Evolutionary conservation across 2,329 filamentous ascomycete genomes (phyloP).

Genomic region (Orbilia ellipsospora): DNA sequence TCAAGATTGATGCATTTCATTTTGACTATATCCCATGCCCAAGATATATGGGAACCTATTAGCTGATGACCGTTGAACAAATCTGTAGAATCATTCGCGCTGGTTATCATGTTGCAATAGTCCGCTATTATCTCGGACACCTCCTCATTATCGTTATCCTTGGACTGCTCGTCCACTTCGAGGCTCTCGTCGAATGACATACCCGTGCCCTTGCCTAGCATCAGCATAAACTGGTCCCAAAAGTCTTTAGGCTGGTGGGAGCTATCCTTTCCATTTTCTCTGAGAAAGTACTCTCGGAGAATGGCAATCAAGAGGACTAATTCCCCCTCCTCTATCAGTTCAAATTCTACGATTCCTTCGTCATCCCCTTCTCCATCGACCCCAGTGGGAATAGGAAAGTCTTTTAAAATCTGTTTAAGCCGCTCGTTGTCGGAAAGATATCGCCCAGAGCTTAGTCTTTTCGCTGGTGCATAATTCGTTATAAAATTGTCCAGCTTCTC

Average conservation of each 20-base stretch:
- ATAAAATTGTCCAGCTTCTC: constrained; percentile 36
- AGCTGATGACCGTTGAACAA: constrained; percentile 9
- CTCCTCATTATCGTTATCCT: constrained; percentile 19
- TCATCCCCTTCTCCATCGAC: constrained; percentile 17
- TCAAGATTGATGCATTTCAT: constrained; percentile 22
- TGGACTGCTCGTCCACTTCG: constrained; percentile 5
- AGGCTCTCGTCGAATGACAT: constrained; percentile 23
- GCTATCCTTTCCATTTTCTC: neutral
- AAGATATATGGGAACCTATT: constrained; percentile 22
- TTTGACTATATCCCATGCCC: constrained; percentile 40
- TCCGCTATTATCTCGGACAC: constrained; percentile 33
- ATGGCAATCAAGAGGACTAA: constrained; percentile 30
- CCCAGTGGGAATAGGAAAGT: constrained; percentile 25
- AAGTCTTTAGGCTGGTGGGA: neutral
- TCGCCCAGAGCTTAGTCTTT: constrained; percentile 1
- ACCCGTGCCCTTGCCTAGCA: neutral
- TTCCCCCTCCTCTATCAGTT: constrained; percentile 30
- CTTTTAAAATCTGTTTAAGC: constrained; percentile 2
- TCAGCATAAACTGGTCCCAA: constrained; percentile 16
- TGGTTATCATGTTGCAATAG: constrained; percentile 23
- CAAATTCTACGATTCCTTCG: constrained; percentile 4
- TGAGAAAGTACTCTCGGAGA: constrained; percentile 20
- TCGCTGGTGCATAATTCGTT: constrained; percentile 15
- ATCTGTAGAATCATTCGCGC: neutral
- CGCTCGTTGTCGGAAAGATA: constrained; percentile 25